Evolutionary conservation across 139 green algal species (phyloP).

Genomic region (Astrephomene gubernaculifera): DNA sequence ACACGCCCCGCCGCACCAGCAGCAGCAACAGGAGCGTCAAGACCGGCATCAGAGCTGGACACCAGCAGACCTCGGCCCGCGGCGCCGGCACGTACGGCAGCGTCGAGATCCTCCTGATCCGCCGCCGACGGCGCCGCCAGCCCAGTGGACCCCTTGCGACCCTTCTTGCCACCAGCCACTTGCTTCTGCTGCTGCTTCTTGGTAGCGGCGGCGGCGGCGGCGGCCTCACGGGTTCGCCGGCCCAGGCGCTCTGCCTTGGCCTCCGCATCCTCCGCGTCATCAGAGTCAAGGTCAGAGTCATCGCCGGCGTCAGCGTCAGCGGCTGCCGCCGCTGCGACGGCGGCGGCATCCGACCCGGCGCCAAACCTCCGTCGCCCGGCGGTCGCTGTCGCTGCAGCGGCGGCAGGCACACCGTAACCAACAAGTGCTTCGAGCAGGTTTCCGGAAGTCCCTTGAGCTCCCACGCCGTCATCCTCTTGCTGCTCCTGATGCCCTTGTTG

Average conservation of each 20-base stretch:
- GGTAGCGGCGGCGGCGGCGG: not conserved
- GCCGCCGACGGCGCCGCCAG: not conserved
- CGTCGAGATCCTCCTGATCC: slow-evolving; percentile 27
- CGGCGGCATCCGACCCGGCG: not conserved
- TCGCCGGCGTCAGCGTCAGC: not conserved
- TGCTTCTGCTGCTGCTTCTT: slow-evolving; percentile 19
- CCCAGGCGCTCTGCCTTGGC: slow-evolving; percentile 54
- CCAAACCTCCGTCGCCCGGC: slow-evolving; percentile 46
- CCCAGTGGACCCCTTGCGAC: not conserved
- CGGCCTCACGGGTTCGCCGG: not conserved
- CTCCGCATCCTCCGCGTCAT: slow-evolving; percentile 54
- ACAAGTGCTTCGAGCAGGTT: not conserved
- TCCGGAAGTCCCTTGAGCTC: not conserved
- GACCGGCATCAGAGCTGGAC: slow-evolving; percentile 1
- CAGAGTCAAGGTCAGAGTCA: not conserved
- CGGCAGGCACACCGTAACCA: slow-evolving; percentile 3
- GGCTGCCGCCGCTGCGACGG: not conserved
- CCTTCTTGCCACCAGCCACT: not conserved
- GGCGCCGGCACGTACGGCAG: not conserved
- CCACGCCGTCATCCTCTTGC: not conserved
- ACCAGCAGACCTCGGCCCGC: slow-evolving; percentile 4
- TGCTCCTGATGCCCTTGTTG: slow-evolving; percentile 12
- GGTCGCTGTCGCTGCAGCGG: not conserved
- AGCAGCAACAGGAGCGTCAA: not conserved
- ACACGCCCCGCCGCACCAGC: not conserved